phyloP scores from a whole-genome alignment of 2,329 filamentous ascomycete genomes.

The Paramyrothecium sp. region DNA sequence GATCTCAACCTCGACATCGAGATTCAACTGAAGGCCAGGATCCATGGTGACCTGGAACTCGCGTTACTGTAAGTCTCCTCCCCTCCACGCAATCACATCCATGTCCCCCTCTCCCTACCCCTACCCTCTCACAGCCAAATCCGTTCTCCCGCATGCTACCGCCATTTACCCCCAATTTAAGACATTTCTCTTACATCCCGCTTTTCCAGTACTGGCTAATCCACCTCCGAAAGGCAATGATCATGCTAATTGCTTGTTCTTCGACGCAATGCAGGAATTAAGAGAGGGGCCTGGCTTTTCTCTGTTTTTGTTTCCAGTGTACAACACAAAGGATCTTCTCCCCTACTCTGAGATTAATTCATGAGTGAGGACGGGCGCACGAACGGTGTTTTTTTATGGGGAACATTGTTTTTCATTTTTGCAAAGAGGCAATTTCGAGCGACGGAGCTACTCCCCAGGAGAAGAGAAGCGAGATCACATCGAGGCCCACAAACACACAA shows the following conservation, averaged over 20 bases:
- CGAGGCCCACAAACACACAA: too few relatives aligned
- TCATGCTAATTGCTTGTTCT: neutral
- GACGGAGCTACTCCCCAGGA: too few relatives aligned
- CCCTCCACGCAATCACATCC: conserved; percentile 40
- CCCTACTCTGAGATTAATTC: neutral
- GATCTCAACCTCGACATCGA: conserved; percentile 83
- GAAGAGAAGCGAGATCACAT: too few relatives aligned
- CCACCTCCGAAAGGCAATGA: neutral
- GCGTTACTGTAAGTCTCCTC: conserved; percentile 56
- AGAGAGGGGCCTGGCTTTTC: neutral
- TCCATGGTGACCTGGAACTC: conserved; percentile 79
- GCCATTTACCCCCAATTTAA: conserved; percentile 11
- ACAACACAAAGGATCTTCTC: too few relatives aligned
- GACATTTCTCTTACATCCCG: neutral
- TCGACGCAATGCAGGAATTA: neutral
- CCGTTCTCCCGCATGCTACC: conserved; percentile 13
- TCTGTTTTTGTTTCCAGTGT: neutral
- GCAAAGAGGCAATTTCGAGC: too few relatives aligned
- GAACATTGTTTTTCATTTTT: too few relatives aligned
- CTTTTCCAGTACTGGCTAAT: conserved; percentile 2
- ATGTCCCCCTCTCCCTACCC: conserved; percentile 1
- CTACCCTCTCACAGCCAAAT: conserved; percentile 3
- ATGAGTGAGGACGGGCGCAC: neutral
- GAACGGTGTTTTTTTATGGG: neutral
- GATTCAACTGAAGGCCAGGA: conserved; percentile 81